Conservation (phyloP, 2,329 filamentous ascomycete species). For the Colletotrichum sp. region DNA sequence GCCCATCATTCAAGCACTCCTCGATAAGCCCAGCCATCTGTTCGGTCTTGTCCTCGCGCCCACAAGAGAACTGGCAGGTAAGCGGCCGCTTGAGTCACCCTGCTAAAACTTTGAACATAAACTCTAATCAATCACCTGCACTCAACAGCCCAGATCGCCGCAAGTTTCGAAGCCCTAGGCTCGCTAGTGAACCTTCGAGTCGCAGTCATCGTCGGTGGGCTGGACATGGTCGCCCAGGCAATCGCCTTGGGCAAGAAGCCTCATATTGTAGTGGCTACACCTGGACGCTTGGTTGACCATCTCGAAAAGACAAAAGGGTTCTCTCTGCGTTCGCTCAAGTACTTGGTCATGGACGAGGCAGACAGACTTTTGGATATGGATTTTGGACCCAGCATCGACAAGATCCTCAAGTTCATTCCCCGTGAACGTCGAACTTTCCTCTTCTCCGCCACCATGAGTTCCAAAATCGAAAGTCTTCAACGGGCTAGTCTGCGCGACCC, state of each 20-base stretch:
- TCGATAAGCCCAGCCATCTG: conserved; percentile 84
- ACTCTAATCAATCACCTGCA: not conserved
- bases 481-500: conserved; percentile 88
- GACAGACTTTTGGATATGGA: conserved; percentile 92
- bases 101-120: not conserved
- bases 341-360: conserved; percentile 94
- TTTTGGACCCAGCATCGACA: conserved; percentile 91
- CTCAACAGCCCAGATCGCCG: conserved; percentile 76
- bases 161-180: conserved; percentile 87
- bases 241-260: conserved; percentile 96
- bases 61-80: conserved; percentile 81
- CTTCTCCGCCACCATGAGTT: conserved; percentile 93
- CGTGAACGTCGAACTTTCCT: conserved; percentile 80
- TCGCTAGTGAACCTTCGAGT: conserved; percentile 87
- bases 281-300: conserved; percentile 65
- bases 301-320: conserved; percentile 98
- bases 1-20: conserved; percentile 88
- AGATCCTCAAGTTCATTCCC: conserved; percentile 88
- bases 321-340: conserved; percentile 80
- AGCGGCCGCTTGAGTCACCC: not conserved
- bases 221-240: conserved; percentile 93
- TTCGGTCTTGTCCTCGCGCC: conserved; percentile 93
- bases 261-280: conserved; percentile 81
- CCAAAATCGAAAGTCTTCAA: conserved; percentile 91
- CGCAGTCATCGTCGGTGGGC: conserved; percentile 86